phyloP scores from a whole-genome alignment of 2,329 filamentous ascomycete species.

The Aspergillus clavatus region DNA sequence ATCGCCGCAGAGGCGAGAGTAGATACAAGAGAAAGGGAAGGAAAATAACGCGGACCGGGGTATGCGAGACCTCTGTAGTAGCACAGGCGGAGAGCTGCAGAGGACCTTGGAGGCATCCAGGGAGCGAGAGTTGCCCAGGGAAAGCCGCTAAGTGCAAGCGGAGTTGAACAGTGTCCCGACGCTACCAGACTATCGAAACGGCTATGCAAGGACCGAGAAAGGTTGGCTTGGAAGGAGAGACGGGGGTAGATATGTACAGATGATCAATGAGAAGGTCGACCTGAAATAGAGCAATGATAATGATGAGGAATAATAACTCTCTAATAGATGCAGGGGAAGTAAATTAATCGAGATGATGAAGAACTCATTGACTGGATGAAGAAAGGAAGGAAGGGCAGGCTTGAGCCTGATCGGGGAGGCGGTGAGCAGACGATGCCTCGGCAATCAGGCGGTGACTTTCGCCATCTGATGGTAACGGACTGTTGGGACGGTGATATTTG shows the following conservation, averaged over 20 bases:
- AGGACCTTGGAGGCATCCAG: constrained; percentile 37
- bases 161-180: not conserved
- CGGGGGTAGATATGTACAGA: not conserved
- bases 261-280: not conserved
- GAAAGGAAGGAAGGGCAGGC: too few species aligned
- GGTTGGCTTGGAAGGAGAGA: not conserved
- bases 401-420: too few species aligned
- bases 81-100: constrained; percentile 16
- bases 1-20: constrained; percentile 12
- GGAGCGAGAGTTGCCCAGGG: constrained; percentile 8
- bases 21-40: constrained; percentile 11
- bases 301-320: too few species aligned
- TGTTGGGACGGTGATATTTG: not conserved
- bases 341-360: too few species aligned
- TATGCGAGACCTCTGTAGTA: constrained; percentile 12
- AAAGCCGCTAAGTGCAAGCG: constrained; percentile 3
- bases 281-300: not conserved
- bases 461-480: too few species aligned
- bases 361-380: too few species aligned
- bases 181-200: not conserved
- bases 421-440: too few species aligned
- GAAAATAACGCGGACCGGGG: constrained; percentile 5
- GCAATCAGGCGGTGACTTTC: too few species aligned
- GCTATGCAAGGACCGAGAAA: not conserved
- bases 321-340: too few species aligned